phyloP scores from a whole-genome alignment of 345 rosid species.

The Physaria fendleri region DNA sequence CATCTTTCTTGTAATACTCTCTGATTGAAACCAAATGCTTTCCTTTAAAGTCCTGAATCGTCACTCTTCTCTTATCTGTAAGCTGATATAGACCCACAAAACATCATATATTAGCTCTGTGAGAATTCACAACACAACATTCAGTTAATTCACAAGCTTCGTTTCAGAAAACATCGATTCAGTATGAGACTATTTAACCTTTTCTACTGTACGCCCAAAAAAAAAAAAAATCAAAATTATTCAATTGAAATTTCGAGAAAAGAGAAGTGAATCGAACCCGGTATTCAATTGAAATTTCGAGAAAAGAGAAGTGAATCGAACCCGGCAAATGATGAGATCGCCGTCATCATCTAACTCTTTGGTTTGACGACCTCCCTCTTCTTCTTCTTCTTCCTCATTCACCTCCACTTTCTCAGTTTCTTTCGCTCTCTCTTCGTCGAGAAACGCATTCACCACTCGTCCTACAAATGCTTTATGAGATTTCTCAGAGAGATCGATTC shows the following conservation, averaged over 20 bases:
- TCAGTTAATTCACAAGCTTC: neutral
- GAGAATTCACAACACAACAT: neutral
- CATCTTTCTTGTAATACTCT: slow-evolving; percentile 74
- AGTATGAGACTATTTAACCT: no score
- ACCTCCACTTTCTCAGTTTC: neutral
- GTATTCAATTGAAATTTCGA: no score
- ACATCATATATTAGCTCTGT: neutral
- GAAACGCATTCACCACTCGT: slow-evolving; percentile 51
- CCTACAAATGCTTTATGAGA: slow-evolving; percentile 58
- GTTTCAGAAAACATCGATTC: neutral
- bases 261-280: neutral
- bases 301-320: neutral
- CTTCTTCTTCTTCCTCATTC: slow-evolving; percentile 17
- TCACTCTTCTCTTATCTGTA: slow-evolving; percentile 71
- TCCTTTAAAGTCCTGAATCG: slow-evolving; percentile 79
- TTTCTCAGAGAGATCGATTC: slow-evolving; percentile 57
- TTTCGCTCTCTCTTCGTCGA: slow-evolving; percentile 47
- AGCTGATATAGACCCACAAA: slow-evolving; percentile 29
- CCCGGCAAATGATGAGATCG: slow-evolving; percentile 74
- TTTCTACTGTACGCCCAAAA: no score
- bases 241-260: no score
- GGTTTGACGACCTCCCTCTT: slow-evolving; percentile 6
- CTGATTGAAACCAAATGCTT: slow-evolving; percentile 72
- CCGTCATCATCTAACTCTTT: slow-evolving; percentile 73
- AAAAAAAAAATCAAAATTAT: no score